Conservation (phyloP, 2,329 filamentous ascomycete species). For the Sporothrix phasma region DNA sequence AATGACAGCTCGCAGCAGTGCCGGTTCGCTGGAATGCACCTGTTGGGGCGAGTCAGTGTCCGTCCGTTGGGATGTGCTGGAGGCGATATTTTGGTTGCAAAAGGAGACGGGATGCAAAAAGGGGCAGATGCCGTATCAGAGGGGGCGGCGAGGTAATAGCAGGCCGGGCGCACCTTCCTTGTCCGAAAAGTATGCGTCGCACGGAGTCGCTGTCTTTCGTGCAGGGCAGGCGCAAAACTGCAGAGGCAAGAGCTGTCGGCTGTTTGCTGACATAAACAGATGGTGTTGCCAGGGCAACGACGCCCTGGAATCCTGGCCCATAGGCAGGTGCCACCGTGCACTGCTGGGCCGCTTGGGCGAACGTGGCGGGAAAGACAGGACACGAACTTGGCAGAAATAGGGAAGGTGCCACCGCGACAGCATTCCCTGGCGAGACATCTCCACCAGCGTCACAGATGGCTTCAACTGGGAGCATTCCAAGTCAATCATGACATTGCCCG, state of each 20-base stretch:
- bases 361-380: neutral
- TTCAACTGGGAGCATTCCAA: neutral
- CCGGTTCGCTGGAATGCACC: conserved; percentile 4
- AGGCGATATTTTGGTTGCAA: neutral
- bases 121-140: neutral
- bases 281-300: conserved; percentile 12
- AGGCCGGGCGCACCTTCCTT: neutral
- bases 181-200: neutral
- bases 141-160: neutral
- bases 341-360: neutral
- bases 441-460: neutral
- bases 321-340: conserved; percentile 2
- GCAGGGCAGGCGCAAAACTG: neutral
- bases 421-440: conserved; percentile 6
- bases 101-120: neutral
- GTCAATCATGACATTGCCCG: neutral
- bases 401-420: neutral
- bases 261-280: conserved; percentile 1
- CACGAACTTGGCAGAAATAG: neutral
- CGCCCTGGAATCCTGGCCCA: neutral
- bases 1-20: neutral
- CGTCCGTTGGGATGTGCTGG: neutral
- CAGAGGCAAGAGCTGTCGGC: neutral
- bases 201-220: neutral
- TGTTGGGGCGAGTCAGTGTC: neutral